These are phyloP conservation scores for Malus hybrid DNA, from an alignment of 331 rosid genomes.

Conservation along the genomic window DNA sequence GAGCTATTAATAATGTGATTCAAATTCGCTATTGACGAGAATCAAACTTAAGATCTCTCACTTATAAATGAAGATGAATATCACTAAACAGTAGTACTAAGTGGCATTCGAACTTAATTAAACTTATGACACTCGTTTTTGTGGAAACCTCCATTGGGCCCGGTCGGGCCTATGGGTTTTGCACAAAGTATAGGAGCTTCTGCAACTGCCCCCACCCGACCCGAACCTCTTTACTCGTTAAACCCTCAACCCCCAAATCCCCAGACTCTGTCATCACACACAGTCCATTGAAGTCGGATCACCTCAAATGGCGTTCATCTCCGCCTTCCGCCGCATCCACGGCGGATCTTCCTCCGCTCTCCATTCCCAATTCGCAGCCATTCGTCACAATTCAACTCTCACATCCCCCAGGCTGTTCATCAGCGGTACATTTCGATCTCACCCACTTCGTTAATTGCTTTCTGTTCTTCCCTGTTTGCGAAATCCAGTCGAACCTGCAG, in stretches of 20 bases:
- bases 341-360: conserved; percentile 28
- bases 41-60: no score
- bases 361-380: conserved; percentile 27
- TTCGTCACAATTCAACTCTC: conserved; percentile 70
- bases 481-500: not conserved
- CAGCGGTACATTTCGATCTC: conserved; percentile 40
- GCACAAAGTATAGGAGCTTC: not conserved
- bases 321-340: conserved; percentile 36
- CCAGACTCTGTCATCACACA: not conserved
- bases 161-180: not conserved
- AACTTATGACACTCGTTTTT: not conserved
- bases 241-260: conserved; percentile 11
- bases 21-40: no score
- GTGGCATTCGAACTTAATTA: not conserved
- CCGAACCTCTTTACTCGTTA: not conserved
- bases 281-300: not conserved
- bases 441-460: not conserved
- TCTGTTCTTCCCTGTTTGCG: not conserved
- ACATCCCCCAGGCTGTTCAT: conserved; percentile 73
- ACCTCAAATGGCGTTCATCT: conserved; percentile 47
- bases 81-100: no score
- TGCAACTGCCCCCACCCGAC: not conserved
- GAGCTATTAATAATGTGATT: no score
- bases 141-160: not conserved
- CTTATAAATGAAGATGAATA: rapidly evolving